Conservation (phyloP, 352 stramenopile species). For the Phytophthora nicotianae region DNA sequence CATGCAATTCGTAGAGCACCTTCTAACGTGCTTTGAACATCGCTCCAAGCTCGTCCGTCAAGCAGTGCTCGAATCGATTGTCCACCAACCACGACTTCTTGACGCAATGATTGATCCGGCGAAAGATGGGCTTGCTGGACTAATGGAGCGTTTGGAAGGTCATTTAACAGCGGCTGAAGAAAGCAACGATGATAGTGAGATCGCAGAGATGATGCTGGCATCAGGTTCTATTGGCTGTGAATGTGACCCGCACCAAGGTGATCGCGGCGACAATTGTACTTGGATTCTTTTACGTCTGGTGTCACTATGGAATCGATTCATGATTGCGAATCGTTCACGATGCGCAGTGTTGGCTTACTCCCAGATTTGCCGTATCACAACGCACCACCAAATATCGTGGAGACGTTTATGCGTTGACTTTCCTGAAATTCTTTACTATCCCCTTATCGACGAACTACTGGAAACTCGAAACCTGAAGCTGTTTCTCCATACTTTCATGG, state of each 20-base stretch:
- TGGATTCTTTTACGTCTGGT: constrained; percentile 58
- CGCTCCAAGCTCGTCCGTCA: constrained; percentile 19
- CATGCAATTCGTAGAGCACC: constrained; percentile 37
- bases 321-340: constrained; percentile 27
- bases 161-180: constrained; percentile 41
- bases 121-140: constrained; percentile 23
- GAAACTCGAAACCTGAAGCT: constrained; percentile 38
- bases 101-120: constrained; percentile 44
- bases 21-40: constrained; percentile 36
- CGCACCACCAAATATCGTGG: constrained; percentile 55
- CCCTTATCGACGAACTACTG: constrained; percentile 63
- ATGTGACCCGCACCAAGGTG: constrained; percentile 34
- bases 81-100: constrained; percentile 29
- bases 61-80: constrained; percentile 27
- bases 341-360: constrained; percentile 43
- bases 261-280: constrained; percentile 51
- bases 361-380: constrained; percentile 58
- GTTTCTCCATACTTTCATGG: constrained; percentile 70
- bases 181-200: constrained; percentile 23
- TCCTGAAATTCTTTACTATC: constrained; percentile 58
- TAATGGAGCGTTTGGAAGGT: constrained; percentile 46
- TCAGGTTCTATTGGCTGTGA: constrained; percentile 49
- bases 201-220: constrained; percentile 34
- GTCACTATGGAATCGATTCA: constrained; percentile 56
- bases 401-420: constrained; percentile 58